Evolutionary conservation across 495 filamentous ascomycete genomes (phyloP), one percentile per base, ranked within the genome.

Genomic region (Penicillium turbatum): DNA sequence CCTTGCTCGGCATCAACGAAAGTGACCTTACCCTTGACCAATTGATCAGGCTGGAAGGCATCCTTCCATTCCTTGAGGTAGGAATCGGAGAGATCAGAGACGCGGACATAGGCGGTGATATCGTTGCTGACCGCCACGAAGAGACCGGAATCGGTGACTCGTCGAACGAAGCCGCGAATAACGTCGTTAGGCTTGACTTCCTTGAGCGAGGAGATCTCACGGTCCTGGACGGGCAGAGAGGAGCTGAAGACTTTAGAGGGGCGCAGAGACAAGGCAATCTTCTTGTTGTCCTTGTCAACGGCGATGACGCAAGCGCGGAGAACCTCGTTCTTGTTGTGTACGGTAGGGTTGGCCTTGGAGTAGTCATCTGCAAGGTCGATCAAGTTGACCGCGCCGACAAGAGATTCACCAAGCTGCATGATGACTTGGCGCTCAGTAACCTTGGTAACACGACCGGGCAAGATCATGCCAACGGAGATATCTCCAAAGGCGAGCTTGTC

Each of bases 21-120:
- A 21, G 86, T 83, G 61, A 98, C 76, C 41, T 89, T 88, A 43
- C 90, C 93, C 69, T 86, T 91, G 26, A 98, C 88, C 15, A 98
- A 77, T 68, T 97, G 90, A 62, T 90, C 89, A 31, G 87, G 70
- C 56, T 92, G 81, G 72, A 90, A 96, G 13, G 81, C 70, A n/a
- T 86, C 79, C 73, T 95, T 95, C 93, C 93, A 98, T 42, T 97
- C 89, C 69, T 97, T 97, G 60, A 97, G 75, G 65, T 82, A 97
- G 4, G 80, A 80, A 65, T 98, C 92, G 0, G 92, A 95, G 15
- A 97, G 82, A 63, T 97, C 90, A 10, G 86, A 86, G 42, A 97
- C 82, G 55, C 85, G 83, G 27, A 92, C 83, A 66, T 88, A 88
- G 4, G 86, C 92, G 29, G 83, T 88, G n/a, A 96, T 74, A 52